Conservation (phyloP, 129 eudicot genomes). For the Escallonia rubra region DNA sequence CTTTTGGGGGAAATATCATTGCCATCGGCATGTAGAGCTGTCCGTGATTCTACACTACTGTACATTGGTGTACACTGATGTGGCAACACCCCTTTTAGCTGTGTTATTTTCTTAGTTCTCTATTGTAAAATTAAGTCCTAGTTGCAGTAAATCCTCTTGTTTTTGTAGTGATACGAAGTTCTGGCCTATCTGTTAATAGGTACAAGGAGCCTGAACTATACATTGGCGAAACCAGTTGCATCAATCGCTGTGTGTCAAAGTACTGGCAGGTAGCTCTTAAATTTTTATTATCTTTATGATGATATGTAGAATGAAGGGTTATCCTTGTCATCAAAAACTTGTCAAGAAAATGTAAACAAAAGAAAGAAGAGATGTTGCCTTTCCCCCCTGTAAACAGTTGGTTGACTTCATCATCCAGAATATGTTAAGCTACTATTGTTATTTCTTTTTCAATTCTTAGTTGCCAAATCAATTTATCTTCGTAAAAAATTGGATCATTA, state of each 20-base stretch:
- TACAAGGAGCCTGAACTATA: constrained; percentile 84
- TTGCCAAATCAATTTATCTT: too few relatives aligned
- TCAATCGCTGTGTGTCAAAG: constrained; percentile 88
- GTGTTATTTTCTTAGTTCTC: too few relatives aligned
- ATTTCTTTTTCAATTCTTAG: too few relatives aligned
- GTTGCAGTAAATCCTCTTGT: too few relatives aligned
- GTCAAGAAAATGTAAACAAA: background rate
- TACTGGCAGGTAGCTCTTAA: constrained; percentile 67
- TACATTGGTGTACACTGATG: too few relatives aligned
- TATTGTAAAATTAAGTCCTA: too few relatives aligned
- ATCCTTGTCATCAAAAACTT: background rate
- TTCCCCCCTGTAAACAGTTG: background rate
- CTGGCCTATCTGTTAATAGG: constrained; percentile 31
- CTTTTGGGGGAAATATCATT: too few relatives aligned
- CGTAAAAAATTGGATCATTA: too few relatives aligned
- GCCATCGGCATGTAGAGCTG: too few relatives aligned
- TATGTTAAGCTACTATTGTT: too few relatives aligned
- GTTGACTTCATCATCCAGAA: background rate
- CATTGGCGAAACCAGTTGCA: constrained; percentile 92
- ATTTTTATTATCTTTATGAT: background rate
- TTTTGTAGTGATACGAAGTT: background rate
- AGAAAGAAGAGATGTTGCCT: background rate
- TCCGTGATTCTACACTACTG: too few relatives aligned
- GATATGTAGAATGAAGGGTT: background rate
- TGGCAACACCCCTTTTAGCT: too few relatives aligned